Percentiles rank a stretch among this genome's conserved stretches.
phyloP scores from a whole-genome alignment of 768 basidiomycete species.

The Megacollybia marginata region DNA sequence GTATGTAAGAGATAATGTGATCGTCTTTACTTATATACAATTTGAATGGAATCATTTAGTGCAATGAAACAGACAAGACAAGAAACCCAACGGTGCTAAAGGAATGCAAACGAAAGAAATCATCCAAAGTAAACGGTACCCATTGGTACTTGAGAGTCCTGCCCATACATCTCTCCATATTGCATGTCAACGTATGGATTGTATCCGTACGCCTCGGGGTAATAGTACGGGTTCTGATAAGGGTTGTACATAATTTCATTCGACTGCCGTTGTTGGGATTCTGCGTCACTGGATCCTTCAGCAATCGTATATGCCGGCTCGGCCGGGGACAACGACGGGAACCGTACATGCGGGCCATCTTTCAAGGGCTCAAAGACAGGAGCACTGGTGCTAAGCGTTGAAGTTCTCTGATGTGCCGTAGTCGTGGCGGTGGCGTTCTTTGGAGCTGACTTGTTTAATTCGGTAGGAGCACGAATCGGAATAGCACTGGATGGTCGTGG shows the following conservation, averaged over 20 bases:
- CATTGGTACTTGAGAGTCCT: constrained; percentile 41
- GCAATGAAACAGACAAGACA: background rate
- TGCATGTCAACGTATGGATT: constrained; percentile 63
- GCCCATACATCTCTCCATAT: constrained; percentile 58
- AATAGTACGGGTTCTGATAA: constrained; percentile 64
- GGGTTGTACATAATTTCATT: constrained; percentile 42
- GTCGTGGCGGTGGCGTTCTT: constrained; percentile 21
- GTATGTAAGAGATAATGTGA: no score
- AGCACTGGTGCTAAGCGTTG: constrained; percentile 15
- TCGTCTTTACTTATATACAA: no score
- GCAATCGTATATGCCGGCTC: constrained; percentile 18
- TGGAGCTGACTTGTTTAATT: constrained; percentile 10
- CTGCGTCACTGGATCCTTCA: constrained; percentile 13
- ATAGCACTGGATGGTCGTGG: constrained; percentile 66
- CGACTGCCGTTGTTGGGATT: constrained; percentile 18
- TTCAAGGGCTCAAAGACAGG: constrained; percentile 10
- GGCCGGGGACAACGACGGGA: constrained; percentile 13
- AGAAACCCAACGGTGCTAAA: constrained; percentile 4
- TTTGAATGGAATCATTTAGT: no score
- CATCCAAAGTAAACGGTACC: constrained; percentile 57
- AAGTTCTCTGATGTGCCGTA: constrained; percentile 21
- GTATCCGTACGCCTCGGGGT: constrained; percentile 64
- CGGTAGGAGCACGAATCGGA: constrained; percentile 62
- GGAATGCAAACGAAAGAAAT: constrained; percentile 14
- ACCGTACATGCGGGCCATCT: background rate